A percentile compares a stretch with the other conserved stretches of the same genome.
Evolutionary conservation across 2,329 filamentous ascomycete species (phyloP).

Genomic region (Aspergillus bombycis): DNA sequence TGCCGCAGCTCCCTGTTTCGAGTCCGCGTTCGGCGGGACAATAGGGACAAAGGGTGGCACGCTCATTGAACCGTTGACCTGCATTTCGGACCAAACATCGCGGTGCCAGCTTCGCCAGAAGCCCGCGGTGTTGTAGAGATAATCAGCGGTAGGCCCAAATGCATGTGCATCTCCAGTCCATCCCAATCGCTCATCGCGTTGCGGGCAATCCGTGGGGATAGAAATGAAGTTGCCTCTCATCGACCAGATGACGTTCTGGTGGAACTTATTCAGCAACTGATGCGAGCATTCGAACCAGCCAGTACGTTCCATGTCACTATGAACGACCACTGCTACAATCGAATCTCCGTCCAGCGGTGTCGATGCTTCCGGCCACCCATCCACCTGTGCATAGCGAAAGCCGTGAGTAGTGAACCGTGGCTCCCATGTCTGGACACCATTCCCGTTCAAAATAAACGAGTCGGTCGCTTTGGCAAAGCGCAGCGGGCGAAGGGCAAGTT

Average conservation of each 20-base stretch:
- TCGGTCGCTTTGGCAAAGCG: constrained; percentile 16
- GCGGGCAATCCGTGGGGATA: constrained; percentile 61
- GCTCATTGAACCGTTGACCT: constrained; percentile 20
- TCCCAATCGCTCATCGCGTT: constrained; percentile 58
- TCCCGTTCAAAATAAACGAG: constrained; percentile 14
- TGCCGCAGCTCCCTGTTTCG: constrained; percentile 20
- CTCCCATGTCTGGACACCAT: constrained; percentile 39
- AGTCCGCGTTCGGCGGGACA: constrained; percentile 26
- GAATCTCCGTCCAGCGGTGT: constrained; percentile 16
- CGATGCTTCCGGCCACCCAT: constrained; percentile 44
- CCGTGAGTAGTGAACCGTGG: constrained; percentile 57
- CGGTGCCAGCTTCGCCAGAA: constrained; percentile 56
- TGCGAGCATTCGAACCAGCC: constrained; percentile 58
- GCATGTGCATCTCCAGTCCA: constrained; percentile 57
- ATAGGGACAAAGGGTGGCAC: constrained; percentile 29
- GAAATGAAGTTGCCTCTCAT: constrained; percentile 63
- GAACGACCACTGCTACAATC: constrained; percentile 45
- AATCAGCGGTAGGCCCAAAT: constrained; percentile 48
- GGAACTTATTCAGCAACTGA: constrained; percentile 52
- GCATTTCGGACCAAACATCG: constrained; percentile 45
- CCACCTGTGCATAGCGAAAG: constrained; percentile 55
- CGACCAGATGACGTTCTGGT: constrained; percentile 59
- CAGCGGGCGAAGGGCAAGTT: constrained; percentile 42
- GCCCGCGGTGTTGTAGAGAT: constrained; percentile 56
- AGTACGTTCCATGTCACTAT: constrained; percentile 54